Evolutionary conservation across 441 rosid genomes (phyloP).

Genomic region (Lepidium campestre): DNA sequence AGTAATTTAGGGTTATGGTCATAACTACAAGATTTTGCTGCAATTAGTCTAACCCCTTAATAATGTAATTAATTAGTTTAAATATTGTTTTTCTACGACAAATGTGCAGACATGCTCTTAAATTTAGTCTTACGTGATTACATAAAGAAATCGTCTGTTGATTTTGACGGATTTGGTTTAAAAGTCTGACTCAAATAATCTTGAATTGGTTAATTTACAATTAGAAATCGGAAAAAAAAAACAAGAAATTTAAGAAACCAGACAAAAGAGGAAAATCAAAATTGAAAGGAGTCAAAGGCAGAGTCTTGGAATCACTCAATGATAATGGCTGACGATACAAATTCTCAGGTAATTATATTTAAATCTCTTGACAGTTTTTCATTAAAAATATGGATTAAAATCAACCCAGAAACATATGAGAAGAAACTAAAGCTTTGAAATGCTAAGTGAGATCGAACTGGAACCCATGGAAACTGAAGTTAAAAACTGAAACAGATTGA

Average conservation of each 20-base stretch:
- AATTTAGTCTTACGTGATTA: not conserved
- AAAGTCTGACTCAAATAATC: not conserved
- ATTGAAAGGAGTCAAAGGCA: conserved; percentile 13
- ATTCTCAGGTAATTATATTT: not conserved
- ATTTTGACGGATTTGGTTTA: not conserved
- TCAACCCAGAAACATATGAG: conserved; percentile 2
- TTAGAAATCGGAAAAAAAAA: not conserved
- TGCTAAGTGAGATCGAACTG: not conserved
- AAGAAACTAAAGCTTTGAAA: not conserved
- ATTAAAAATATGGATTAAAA: not conserved
- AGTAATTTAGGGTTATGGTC: not conserved
- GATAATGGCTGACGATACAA: not conserved
- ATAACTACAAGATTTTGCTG: not conserved
- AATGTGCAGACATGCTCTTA: not conserved
- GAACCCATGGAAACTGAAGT: not conserved
- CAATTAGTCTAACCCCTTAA: not conserved
- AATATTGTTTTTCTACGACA: not conserved
- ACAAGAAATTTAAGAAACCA: not conserved
- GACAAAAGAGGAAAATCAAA: not conserved
- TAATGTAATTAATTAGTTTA: not conserved
- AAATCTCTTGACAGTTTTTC: not conserved
- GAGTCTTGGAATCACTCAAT: not conserved
- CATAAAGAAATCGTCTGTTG: not conserved
- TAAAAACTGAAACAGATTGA: not conserved
- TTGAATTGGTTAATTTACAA: not conserved